Conservation (phyloP, 1,284 basidiomycete genomes). For the Puccinia triticina region DNA sequence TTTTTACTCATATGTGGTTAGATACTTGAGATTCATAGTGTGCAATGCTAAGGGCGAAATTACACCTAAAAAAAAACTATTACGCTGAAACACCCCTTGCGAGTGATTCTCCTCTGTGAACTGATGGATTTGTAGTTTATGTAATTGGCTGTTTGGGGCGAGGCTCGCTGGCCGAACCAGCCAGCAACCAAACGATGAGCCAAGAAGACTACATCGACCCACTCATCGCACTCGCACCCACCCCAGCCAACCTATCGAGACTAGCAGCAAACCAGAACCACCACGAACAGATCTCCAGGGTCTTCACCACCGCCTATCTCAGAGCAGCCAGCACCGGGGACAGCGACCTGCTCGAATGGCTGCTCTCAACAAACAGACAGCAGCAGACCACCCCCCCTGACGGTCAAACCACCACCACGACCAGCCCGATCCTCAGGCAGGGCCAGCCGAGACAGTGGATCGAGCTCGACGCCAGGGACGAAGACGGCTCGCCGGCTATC, state of each 20-base stretch:
- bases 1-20: too few species aligned
- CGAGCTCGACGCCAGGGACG: conserved; percentile 35
- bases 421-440: not conserved
- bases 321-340: conserved; percentile 39
- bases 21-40: too few species aligned
- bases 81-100: too few species aligned
- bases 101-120: too few species aligned
- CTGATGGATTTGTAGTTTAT: too few species aligned
- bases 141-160: too few species aligned
- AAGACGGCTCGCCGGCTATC: conserved; percentile 49
- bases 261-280: not conserved
- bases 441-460: conserved; percentile 36
- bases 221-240: conserved; percentile 45
- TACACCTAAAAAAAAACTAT: too few species aligned
- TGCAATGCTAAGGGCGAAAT: too few species aligned
- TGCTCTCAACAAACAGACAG: conserved; percentile 2
- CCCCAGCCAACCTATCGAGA: conserved; percentile 28
- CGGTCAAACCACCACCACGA: not conserved
- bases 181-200: too few species aligned
- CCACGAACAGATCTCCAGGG: not conserved
- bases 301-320: conserved; percentile 42
- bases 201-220: conserved; percentile 52
- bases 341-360: conserved; percentile 50
- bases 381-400: too few species aligned
- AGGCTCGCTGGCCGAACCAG: too few species aligned